A percentile compares a stretch with the other conserved stretches of the same genome.
These are phyloP conservation scores for Coniella lustricola DNA, from an alignment of 2,329 filamentous ascomycete species.

Conservation along the genomic window DNA sequence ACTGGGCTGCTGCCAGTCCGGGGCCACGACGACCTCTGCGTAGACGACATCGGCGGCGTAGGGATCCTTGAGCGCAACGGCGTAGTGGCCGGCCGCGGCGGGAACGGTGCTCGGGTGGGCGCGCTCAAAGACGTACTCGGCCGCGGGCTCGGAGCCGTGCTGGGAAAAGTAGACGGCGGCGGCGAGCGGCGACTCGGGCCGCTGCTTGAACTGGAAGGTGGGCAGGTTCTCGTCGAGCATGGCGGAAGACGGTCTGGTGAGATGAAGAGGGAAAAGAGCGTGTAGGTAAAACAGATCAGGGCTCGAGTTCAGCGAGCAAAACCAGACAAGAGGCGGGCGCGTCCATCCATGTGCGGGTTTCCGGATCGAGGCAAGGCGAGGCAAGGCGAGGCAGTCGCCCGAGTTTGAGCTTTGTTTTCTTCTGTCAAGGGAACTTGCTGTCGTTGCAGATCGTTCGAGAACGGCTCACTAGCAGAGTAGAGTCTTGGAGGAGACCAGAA, in stretches of 20 bases:
- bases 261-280: no score
- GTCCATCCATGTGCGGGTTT: no score
- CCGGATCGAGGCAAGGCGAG: no score
- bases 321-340: neutral
- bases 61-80: constrained; percentile 76
- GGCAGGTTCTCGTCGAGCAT: constrained; percentile 97
- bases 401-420: no score
- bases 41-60: constrained; percentile 75
- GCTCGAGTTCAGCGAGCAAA: no score
- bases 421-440: no score
- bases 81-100: constrained; percentile 74
- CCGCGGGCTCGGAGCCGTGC: constrained; percentile 71
- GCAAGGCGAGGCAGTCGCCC: no score
- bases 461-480: no score
- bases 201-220: constrained; percentile 51
- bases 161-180: constrained; percentile 56
- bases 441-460: no score
- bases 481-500: no score
- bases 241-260: constrained; percentile 16
- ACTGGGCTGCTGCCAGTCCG: constrained; percentile 77
- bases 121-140: constrained; percentile 74
- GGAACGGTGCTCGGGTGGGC: constrained; percentile 60
- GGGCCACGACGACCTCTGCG: constrained; percentile 76
- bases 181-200: constrained; percentile 45
- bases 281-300: no score